A percentile compares a stretch with the other conserved stretches of the same genome.
Evolutionary conservation across 2,329 filamentous ascomycete genomes (phyloP).

Genomic region (Stachybotrys echinatus): DNA sequence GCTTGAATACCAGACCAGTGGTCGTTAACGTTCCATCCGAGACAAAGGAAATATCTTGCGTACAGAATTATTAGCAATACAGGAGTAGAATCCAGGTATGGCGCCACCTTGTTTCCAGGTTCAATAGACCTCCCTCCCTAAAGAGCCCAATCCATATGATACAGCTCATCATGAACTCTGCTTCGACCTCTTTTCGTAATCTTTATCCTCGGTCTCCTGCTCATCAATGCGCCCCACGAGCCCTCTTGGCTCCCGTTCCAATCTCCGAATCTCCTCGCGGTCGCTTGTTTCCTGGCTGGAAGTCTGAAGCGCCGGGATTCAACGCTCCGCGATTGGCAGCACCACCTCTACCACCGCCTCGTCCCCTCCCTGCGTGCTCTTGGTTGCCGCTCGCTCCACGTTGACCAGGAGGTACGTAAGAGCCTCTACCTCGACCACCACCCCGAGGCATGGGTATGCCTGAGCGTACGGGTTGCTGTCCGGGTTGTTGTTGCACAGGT

Average conservation of each 20-base stretch:
- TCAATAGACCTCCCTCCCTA: background rate
- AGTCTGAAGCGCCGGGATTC: slow-evolving; percentile 49
- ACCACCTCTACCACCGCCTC: slow-evolving; percentile 35
- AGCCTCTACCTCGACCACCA: slow-evolving; percentile 31
- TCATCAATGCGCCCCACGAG: slow-evolving; percentile 32
- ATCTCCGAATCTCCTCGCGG: slow-evolving; percentile 46
- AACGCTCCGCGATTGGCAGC: slow-evolving; percentile 35
- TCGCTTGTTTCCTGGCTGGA: slow-evolving; percentile 53
- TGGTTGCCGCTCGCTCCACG: slow-evolving; percentile 27
- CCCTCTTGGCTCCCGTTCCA: slow-evolving; percentile 36
- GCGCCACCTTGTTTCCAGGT: background rate
- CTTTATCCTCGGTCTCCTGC: background rate
- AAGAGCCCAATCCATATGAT: background rate
- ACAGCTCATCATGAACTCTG: background rate
- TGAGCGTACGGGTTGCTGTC: slow-evolving; percentile 20
- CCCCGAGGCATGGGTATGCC: slow-evolving; percentile 36
- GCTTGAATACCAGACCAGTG: background rate
- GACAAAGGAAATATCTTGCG: background rate
- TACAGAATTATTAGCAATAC: background rate
- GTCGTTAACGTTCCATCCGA: background rate
- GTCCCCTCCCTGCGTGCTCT: slow-evolving; percentile 20
- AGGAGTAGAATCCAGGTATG: background rate
- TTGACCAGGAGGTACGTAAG: slow-evolving; percentile 31
- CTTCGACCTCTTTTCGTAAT: background rate
- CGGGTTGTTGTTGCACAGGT: slow-evolving; percentile 13